phyloP scores from a whole-genome alignment of 768 basidiomycete genomes.

The Tulasnella sp. region DNA sequence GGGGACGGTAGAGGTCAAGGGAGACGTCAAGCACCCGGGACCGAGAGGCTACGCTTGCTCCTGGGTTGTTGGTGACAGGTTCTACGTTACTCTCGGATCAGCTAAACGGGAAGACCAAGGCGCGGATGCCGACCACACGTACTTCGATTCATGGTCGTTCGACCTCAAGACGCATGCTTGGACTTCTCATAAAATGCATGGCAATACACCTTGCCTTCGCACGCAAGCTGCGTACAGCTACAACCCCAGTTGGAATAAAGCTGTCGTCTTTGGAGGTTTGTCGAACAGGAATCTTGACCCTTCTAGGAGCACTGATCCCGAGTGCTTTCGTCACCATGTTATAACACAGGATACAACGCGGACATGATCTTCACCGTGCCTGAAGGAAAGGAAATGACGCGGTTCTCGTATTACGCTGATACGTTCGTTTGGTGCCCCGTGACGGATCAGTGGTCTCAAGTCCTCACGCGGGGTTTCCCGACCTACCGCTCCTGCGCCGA shows the following conservation, averaged over 20 bases:
- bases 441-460: slow-evolving; percentile 27
- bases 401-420: slow-evolving; percentile 32
- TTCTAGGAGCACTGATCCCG: not conserved
- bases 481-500: slow-evolving; percentile 30
- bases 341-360: not conserved
- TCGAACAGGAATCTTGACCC: slow-evolving; percentile 17
- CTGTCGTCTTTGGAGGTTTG: slow-evolving; percentile 33
- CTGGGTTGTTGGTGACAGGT: slow-evolving; percentile 27
- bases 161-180: slow-evolving; percentile 24
- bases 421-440: slow-evolving; percentile 28
- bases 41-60: slow-evolving; percentile 26
- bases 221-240: slow-evolving; percentile 27
- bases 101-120: slow-evolving; percentile 22
- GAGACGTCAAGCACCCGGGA: slow-evolving; percentile 24
- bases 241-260: slow-evolving; percentile 26
- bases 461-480: slow-evolving; percentile 32
- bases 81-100: slow-evolving; percentile 28
- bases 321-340: slow-evolving; percentile 20
- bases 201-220: slow-evolving; percentile 28
- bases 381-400: not conserved
- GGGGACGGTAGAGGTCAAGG: slow-evolving; percentile 13
- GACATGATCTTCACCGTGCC: not conserved
- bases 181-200: slow-evolving; percentile 26
- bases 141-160: slow-evolving; percentile 31
- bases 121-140: slow-evolving; percentile 18